Evolutionary conservation across 768 basidiomycete species (phyloP), one percentile per base, ranked within the genome.

Genomic region (Phanerodontia chrysosporium): DNA sequence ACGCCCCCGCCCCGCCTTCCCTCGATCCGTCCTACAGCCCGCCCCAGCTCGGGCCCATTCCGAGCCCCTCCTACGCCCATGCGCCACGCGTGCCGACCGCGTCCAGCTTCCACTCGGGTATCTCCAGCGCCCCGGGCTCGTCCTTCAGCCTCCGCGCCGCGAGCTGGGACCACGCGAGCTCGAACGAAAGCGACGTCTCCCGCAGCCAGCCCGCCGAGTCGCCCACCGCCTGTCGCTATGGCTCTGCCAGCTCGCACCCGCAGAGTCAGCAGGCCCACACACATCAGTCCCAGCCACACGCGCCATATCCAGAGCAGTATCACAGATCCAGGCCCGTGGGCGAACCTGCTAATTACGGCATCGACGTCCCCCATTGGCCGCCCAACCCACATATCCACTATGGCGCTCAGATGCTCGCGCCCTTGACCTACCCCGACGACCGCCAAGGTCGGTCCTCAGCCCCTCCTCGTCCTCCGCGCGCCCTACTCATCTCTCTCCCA

Each of bases 61-160:
- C 64, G 2, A 56, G 59, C 30, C 57, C 62, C 25, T 53, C 59
- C 42, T 62, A 68, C 72, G 74, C 54, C 62, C 22, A 24, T 24
- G 24, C 46, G 24, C 46, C 46, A 28, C 46, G 27, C 46, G 46
- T 22, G 6, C 24, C 9, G 27, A 24, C 22, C 46, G 64, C 12
- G 66, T 63, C 4, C 64, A 68, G 22, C 12, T 56, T 62, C 51
- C 49, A 60, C 52, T 9, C 66, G 49, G 51, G 65, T 57, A 46
- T 69, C 57, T 0, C 55, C 39, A 25, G 61, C 52, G 58, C 65
- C 51, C 32, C 63, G 46, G 7, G 66, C 63, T 8, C 24, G 58
- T 57, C 78, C 24, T 87, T 78, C 64, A 77, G 81, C 65, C 79
- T 87, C n/a, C 78, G 83, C 42, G 81, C 84, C 12, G 86, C 86